These are phyloP conservation scores for Platanus orientalis DNA, from an alignment of 164 flowering plant genomes.

Conservation along the genomic window DNA sequence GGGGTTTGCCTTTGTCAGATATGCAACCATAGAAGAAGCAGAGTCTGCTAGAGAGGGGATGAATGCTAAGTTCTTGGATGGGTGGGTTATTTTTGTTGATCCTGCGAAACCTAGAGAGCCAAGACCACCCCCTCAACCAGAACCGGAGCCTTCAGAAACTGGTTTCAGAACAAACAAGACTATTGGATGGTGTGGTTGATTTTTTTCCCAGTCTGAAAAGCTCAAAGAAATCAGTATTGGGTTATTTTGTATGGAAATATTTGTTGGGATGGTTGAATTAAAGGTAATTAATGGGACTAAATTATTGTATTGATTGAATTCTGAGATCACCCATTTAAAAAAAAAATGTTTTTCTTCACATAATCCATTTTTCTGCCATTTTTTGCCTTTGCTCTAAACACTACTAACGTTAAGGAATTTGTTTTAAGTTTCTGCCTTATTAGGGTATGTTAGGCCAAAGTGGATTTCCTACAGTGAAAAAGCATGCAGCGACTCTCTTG, in stretches of 20 bases:
- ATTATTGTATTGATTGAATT: no score
- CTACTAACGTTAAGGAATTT: no score
- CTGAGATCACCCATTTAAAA: no score
- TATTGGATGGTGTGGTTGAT: slow-evolving; percentile 82
- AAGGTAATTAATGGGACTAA: no score
- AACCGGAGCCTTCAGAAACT: slow-evolving; percentile 36
- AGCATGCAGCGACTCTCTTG: no score
- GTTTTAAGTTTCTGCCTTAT: no score
- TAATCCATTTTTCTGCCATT: no score
- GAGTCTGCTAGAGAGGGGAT: slow-evolving; percentile 68
- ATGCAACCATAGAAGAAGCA: slow-evolving; percentile 77
- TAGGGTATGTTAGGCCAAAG: no score
- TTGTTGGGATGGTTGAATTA: background rate
- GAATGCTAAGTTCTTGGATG: slow-evolving; percentile 82
- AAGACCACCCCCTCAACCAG: slow-evolving; percentile 48
- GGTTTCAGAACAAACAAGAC: slow-evolving; percentile 78
- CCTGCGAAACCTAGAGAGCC: slow-evolving; percentile 77
- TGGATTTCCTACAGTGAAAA: no score
- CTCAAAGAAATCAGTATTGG: background rate
- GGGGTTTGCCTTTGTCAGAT: slow-evolving; percentile 84
- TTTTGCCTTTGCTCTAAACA: no score
- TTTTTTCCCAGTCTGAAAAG: no score
- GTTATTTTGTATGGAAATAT: background rate
- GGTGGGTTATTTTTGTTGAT: slow-evolving; percentile 95
- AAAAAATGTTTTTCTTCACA: no score